These are phyloP conservation scores for Omphalotus olearius DNA, from an alignment of 1,284 basidiomycete species.

Conservation along the genomic window DNA sequence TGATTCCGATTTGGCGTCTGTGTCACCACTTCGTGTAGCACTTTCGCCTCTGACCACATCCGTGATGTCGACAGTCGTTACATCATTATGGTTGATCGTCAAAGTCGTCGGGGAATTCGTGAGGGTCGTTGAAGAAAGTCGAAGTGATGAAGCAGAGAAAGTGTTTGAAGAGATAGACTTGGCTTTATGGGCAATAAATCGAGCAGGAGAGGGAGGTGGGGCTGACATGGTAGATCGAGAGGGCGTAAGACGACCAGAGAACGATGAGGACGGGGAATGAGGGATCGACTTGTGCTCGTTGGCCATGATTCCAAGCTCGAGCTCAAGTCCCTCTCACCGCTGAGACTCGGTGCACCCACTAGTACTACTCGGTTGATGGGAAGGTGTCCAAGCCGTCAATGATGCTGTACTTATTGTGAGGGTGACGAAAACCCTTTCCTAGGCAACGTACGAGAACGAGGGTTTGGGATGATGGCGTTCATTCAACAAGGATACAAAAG, in stretches of 20 bases:
- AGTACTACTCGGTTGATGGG: too few relatives aligned
- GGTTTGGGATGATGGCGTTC: too few relatives aligned
- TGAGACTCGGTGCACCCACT: too few relatives aligned
- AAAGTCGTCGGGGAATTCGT: conserved; percentile 18
- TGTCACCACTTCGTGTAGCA: not conserved
- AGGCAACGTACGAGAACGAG: too few relatives aligned
- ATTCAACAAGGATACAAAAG: too few relatives aligned
- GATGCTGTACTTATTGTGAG: too few relatives aligned
- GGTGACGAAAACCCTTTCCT: too few relatives aligned
- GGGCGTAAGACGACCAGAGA: not conserved
- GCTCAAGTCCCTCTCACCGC: too few relatives aligned
- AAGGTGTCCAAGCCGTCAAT: too few relatives aligned
- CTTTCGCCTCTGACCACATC: conserved; percentile 8
- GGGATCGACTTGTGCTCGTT: not conserved
- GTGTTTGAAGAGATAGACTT: not conserved
- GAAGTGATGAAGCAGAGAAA: not conserved
- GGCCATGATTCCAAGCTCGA: not conserved
- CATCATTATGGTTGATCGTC: conserved; percentile 7
- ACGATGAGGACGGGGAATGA: not conserved
- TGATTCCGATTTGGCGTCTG: not conserved
- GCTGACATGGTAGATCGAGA: not conserved
- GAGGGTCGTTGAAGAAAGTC: conserved; percentile 8
- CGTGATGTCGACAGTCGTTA: conserved; percentile 21
- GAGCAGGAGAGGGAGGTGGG: conserved; percentile 26
- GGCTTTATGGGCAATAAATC: conserved; percentile 24